A percentile compares a stretch with the other conserved stretches of the same genome.
phyloP scores from a whole-genome alignment of 306 rosid species.

The Ormosia semicastrata region DNA sequence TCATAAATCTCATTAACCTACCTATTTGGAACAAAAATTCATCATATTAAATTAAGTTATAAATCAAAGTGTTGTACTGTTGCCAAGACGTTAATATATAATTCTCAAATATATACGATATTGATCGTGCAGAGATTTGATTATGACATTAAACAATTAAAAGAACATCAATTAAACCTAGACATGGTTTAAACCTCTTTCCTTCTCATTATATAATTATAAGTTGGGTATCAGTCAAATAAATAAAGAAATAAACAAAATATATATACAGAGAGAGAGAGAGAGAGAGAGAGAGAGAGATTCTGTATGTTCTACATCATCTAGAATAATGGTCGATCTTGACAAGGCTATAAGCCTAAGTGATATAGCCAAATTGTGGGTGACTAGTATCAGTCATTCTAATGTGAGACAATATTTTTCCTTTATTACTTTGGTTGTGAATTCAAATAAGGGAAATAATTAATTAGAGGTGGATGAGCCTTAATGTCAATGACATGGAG shows the following conservation, averaged over 20 bases:
- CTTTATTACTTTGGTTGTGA: background rate
- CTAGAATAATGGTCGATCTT: background rate
- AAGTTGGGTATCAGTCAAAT: conserved; percentile 17
- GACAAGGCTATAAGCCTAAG: conserved; percentile 24
- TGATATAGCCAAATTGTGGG: conserved; percentile 25
- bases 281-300: background rate
- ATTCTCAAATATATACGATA: background rate
- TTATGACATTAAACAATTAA: background rate
- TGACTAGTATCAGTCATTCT: background rate
- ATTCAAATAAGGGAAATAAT: background rate
- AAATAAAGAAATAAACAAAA: background rate
- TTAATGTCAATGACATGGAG: conserved; percentile 34
- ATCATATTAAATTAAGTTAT: background rate
- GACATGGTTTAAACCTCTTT: background rate
- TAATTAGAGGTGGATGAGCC: conserved; percentile 21
- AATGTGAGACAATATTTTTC: background rate
- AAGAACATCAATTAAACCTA: background rate
- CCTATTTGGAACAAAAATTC: background rate
- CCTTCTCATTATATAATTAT: background rate
- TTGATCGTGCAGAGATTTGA: background rate
- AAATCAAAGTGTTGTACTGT: too few species aligned
- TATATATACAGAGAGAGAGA: background rate
- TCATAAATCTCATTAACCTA: background rate
- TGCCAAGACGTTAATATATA: background rate
- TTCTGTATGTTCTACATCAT: background rate